Evolutionary conservation across 1,139 yeast species (phyloP).

Genomic region (Arxiozyma telluris): DNA sequence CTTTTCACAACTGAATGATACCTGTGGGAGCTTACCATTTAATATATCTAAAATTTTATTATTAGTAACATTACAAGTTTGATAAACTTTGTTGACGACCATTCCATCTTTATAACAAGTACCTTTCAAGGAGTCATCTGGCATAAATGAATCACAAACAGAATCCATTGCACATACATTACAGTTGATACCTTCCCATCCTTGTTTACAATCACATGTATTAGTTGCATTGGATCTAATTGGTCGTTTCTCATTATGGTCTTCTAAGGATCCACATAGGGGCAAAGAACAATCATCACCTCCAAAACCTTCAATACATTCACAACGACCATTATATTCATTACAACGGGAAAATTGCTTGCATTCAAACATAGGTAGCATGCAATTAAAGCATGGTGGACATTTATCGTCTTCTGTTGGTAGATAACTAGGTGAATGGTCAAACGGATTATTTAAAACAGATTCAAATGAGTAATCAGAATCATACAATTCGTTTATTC

Average conservation of each 20-base stretch:
- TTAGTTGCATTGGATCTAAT: conserved; percentile 41
- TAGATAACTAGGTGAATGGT: not conserved
- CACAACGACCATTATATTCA: conserved; percentile 81
- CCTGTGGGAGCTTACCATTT: conserved; percentile 79
- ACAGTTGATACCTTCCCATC: conserved; percentile 94
- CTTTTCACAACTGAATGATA: conserved; percentile 78
- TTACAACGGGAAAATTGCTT: conserved; percentile 84
- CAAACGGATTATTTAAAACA: not conserved
- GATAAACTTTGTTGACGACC: conserved; percentile 70
- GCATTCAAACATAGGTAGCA: conserved; percentile 83
- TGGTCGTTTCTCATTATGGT: conserved; percentile 57
- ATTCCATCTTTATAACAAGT: conserved; percentile 88
- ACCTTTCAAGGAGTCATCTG: conserved; percentile 67
- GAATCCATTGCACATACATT: conserved; percentile 65
- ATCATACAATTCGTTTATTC: not conserved
- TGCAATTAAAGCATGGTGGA: conserved; percentile 90
- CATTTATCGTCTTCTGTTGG: conserved; percentile 33
- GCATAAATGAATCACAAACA: conserved; percentile 81
- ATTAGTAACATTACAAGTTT: conserved; percentile 92
- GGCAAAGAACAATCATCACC: conserved; percentile 89
- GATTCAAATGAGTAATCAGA: not conserved
- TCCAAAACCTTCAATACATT: conserved; percentile 86
- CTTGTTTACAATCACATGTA: conserved; percentile 63
- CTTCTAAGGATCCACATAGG: conserved; percentile 71
- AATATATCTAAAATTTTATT: conserved; percentile 72